Conservation (phyloP, 2,329 filamentous ascomycete genomes). For the Phyllosticta citrichinensis region DNA sequence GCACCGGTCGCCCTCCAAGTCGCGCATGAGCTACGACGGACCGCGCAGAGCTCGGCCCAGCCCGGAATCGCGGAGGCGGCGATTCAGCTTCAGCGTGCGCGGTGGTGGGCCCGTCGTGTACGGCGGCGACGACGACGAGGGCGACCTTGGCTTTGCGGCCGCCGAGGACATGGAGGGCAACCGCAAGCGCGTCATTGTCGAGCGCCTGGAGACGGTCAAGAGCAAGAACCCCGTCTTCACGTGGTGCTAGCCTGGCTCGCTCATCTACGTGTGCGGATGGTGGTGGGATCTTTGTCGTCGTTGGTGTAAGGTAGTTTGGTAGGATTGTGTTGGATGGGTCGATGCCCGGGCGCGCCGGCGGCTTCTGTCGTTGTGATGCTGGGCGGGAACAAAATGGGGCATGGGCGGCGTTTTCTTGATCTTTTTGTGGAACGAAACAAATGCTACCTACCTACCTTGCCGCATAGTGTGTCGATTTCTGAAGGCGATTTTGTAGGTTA, state of each 20-base stretch:
- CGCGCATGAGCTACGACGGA: constrained; percentile 34
- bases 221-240: constrained; percentile 92
- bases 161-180: constrained; percentile 90
- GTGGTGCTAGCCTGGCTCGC: constrained; percentile 60
- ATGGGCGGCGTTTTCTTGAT: not conserved
- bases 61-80: constrained; percentile 25
- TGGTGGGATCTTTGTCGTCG: not conserved
- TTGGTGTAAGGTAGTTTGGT: not conserved
- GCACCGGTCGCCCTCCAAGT: constrained; percentile 20
- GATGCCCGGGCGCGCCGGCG: not conserved
- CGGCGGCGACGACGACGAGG: constrained; percentile 60
- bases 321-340: not conserved
- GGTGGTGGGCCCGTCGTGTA: constrained; percentile 26
- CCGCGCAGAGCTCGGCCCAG: constrained; percentile 21
- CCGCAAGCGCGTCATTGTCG: constrained; percentile 89
- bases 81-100: constrained; percentile 33
- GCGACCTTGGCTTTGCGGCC: constrained; percentile 87
- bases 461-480: not conserved
- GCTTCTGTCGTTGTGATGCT: not conserved
- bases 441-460: not conserved
- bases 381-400: not conserved
- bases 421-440: not conserved
- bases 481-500: no score
- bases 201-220: constrained; percentile 91
- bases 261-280: not conserved